phyloP scores from a whole-genome alignment of 2,329 filamentous ascomycete species.

The Fusarium nanum region DNA sequence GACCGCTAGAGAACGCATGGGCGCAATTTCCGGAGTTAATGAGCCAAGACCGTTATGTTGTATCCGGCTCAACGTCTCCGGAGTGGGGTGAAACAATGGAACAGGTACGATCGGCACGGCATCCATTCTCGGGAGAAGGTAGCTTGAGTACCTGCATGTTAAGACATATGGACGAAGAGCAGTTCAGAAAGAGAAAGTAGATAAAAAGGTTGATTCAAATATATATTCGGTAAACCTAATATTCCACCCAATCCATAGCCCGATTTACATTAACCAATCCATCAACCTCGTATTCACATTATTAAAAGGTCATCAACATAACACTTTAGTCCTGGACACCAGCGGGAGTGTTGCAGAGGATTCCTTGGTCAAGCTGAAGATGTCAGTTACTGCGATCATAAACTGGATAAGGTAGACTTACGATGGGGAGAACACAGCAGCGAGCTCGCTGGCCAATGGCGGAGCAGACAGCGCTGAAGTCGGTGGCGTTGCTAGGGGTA shows the following conservation, averaged over 20 bases:
- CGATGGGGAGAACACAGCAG: slow-evolving; percentile 67
- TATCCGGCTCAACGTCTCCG: neutral
- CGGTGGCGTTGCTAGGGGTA: slow-evolving; percentile 53
- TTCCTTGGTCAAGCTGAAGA: slow-evolving; percentile 48
- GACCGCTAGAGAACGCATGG: neutral
- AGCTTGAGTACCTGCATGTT: neutral
- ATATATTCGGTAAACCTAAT: slow-evolving; percentile 1
- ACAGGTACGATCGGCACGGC: neutral
- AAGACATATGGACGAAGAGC: no score
- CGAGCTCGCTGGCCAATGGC: slow-evolving; percentile 65
- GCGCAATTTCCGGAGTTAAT: neutral
- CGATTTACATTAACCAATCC: neutral
- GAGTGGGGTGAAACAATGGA: neutral
- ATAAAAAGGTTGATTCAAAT: neutral
- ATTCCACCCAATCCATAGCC: neutral
- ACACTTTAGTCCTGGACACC: slow-evolving; percentile 45
- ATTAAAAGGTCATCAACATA: neutral
- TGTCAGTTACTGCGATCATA: neutral
- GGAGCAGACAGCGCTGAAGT: slow-evolving; percentile 61
- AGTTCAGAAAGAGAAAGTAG: neutral
- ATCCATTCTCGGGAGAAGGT: neutral
- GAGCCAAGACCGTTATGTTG: neutral
- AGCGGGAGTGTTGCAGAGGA: slow-evolving; percentile 52
- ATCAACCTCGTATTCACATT: slow-evolving; percentile 5
- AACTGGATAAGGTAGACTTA: neutral